Base-by-base conservation (phyloP, 257 asterid species). In the Solanum ahanhuiri region DNA sequence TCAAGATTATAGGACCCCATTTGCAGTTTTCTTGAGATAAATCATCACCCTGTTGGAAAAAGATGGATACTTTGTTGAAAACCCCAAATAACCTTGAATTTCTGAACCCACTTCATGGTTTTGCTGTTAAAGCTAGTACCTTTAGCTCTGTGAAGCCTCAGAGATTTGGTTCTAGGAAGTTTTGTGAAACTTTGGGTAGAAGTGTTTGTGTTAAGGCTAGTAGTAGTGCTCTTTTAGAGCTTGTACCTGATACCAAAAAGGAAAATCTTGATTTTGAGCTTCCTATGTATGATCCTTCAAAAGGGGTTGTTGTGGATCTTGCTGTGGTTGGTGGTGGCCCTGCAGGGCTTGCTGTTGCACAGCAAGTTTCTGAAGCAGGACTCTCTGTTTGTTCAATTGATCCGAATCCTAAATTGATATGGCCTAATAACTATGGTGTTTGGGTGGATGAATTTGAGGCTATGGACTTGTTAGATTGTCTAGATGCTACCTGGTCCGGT, bases 401-500 rank as follows among this genome's bases (percentile, higher is more conserved):
- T 71, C 98, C 98, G 7, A 95, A 92, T 63, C 98, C 98, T 6
- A 92, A 92, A 85, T 66, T 97, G 88, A 94, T 97, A 67, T 97
- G 98, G 99, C 98, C 99, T 14, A 97, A 95, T 76, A 97, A 95
- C 72, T 97, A 97, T 88, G 99, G 98, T 45, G 99, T 96, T 43
- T 96, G 98, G 99, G 98, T 96, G 66, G 99, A 96, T 90, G 99
- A 96, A 82, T 96, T 96, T 86, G 99, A 96, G 91, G 98, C 98
- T 86, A 95, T 96, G 98, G 99, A 95, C 86, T 91, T 96, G 91
- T 86, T 96, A 87, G 99, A 96, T 92, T 96, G 99, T 83, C 90
- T 97, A 66, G 99, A 97, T 91, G 89, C 97, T 1, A 97, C 98
- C 0, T 97, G 99, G 99, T 90, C 98, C 1, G 96, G 98, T 25